Percentiles rank a stretch among this genome's conserved stretches.
phyloP scores from a whole-genome alignment of 1,284 basidiomycete species.

The Cryptococcus wingfieldii region DNA sequence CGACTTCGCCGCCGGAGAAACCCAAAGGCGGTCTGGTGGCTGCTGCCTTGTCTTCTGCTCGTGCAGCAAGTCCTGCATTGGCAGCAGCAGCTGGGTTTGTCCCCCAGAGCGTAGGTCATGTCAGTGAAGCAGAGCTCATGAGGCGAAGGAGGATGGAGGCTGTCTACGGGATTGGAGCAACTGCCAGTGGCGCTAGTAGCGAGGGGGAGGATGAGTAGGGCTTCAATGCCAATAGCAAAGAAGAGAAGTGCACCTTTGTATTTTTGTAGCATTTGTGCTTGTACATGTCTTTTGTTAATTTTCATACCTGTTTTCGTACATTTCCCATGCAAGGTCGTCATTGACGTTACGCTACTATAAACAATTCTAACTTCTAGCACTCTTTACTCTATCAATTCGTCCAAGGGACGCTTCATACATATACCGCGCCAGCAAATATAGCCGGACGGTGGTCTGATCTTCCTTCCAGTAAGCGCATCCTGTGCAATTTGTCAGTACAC shows the following conservation, averaged over 20 bases:
- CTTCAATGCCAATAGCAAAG: neutral
- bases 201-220: conserved; percentile 21
- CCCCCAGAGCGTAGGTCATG: conserved; percentile 56
- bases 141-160: conserved; percentile 60
- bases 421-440: conserved; percentile 46
- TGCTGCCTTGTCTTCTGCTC: conserved; percentile 38
- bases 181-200: conserved; percentile 18
- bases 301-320: neutral
- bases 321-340: neutral
- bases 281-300: no score
- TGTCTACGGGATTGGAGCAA: conserved; percentile 49
- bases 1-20: conserved; percentile 9
- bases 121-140: conserved; percentile 74
- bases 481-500: conserved; percentile 6
- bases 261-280: neutral
- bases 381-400: no score
- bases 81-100: conserved; percentile 37
- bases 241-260: neutral
- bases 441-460: conserved; percentile 48
- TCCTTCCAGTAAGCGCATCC: conserved; percentile 46
- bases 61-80: conserved; percentile 38
- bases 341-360: neutral
- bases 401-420: conserved; percentile 20
- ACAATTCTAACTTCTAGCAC: neutral
- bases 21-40: conserved; percentile 31